These are phyloP conservation scores for Candida ipomoeae DNA, from an alignment of 805 yeast species.

Conservation along the genomic window DNA sequence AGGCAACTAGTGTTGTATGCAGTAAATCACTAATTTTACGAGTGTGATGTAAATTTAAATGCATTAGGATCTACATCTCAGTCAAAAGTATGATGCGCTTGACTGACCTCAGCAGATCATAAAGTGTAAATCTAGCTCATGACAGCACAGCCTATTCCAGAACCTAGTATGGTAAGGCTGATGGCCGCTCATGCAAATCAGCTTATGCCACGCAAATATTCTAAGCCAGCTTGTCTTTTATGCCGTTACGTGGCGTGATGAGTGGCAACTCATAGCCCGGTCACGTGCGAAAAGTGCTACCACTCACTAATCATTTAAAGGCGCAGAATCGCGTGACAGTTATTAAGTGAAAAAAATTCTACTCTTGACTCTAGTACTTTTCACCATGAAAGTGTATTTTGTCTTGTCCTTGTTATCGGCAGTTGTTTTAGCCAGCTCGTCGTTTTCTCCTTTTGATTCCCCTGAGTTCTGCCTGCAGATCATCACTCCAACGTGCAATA, in stretches of 20 bases:
- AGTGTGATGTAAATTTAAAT: background rate
- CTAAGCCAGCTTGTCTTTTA: background rate
- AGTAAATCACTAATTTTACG: background rate
- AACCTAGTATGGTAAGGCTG: background rate
- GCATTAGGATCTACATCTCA: background rate
- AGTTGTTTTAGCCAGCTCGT: conserved; percentile 7
- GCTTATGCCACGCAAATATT: background rate
- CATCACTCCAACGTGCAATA: conserved; percentile 42
- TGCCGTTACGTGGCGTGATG: background rate
- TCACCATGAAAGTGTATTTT: conserved; percentile 6
- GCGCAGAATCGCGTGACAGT: conserved; percentile 1
- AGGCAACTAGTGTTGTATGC: background rate
- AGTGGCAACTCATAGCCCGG: background rate
- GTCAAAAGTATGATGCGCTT: background rate
- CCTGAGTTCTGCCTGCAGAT: conserved; percentile 44
- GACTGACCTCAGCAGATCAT: background rate
- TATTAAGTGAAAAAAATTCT: background rate
- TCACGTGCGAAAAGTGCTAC: conserved; percentile 2
- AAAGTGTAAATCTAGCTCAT: background rate
- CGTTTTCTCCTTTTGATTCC: conserved; percentile 35
- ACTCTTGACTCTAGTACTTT: background rate
- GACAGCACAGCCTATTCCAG: background rate
- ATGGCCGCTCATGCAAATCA: background rate
- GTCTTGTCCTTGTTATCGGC: conserved; percentile 6
- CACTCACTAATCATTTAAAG: background rate